Evolutionary conservation across 2,329 filamentous ascomycete species (phyloP).

Genomic region (Leptographium flavum): DNA sequence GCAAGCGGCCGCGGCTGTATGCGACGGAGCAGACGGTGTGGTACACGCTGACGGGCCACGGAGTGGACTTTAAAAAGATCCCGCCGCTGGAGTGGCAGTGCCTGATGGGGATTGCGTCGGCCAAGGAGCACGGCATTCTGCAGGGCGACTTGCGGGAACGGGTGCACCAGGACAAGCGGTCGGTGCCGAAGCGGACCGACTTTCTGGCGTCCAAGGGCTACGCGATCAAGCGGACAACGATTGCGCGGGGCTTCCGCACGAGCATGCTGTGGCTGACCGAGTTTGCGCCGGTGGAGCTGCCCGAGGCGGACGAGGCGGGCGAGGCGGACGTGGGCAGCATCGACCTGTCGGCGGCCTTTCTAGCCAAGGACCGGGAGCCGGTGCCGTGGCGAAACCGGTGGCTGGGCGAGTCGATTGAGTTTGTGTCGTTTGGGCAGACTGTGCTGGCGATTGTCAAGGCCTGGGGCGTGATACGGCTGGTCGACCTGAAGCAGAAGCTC

Average conservation of each 20-base stretch:
- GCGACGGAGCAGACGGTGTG: slow-evolving; percentile 43
- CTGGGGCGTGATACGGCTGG: slow-evolving; percentile 42
- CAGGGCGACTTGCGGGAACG: slow-evolving; percentile 45
- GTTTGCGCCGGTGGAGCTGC: slow-evolving; percentile 32
- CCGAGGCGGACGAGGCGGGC: neutral
- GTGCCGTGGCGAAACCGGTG: slow-evolving; percentile 42
- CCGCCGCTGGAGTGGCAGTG: slow-evolving; percentile 45
- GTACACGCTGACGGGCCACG: slow-evolving; percentile 45
- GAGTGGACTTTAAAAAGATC: slow-evolving; percentile 41
- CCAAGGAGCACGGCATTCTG: slow-evolving; percentile 38
- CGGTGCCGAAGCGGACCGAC: slow-evolving; percentile 46
- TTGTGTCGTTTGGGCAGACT: slow-evolving; percentile 39
- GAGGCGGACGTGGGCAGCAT: slow-evolving; percentile 9
- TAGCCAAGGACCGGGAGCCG: slow-evolving; percentile 30
- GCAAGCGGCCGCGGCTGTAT: slow-evolving; percentile 23
- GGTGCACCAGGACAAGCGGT: slow-evolving; percentile 48
- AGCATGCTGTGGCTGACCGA: slow-evolving; percentile 47
- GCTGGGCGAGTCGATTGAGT: slow-evolving; percentile 45
- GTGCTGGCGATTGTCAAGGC: slow-evolving; percentile 42
- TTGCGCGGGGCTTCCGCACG: slow-evolving; percentile 44
- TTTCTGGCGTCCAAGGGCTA: slow-evolving; percentile 45
- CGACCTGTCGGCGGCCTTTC: slow-evolving; percentile 18
- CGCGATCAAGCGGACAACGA: slow-evolving; percentile 44
- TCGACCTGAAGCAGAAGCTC: slow-evolving; percentile 43
- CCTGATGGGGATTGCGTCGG: slow-evolving; percentile 41